Evolutionary conservation across 257 asterid species (phyloP).

Genomic region (Gardenia jasminoides): DNA sequence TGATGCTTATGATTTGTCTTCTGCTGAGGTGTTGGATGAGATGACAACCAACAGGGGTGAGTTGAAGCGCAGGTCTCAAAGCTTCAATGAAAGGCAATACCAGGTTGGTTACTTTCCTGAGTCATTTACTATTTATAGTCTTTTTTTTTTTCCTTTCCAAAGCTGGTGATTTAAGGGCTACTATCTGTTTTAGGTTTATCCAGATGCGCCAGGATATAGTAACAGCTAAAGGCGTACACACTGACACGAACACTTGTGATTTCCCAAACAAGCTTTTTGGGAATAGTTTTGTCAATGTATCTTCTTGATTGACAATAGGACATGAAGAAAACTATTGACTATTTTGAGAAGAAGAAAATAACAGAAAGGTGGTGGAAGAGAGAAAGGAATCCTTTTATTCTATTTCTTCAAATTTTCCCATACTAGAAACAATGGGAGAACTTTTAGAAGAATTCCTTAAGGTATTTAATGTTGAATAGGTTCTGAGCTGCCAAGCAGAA

Average conservation of each 20-base stretch:
- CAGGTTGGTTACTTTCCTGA: conserved; percentile 36
- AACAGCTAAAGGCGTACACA: neutral
- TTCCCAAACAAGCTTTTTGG: neutral
- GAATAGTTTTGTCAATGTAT: neutral
- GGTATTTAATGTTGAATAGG: neutral
- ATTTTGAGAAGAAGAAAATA: neutral
- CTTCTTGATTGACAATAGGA: neutral
- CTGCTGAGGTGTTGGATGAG: conserved; percentile 78
- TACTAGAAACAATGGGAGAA: neutral
- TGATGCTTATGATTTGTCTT: conserved; percentile 39
- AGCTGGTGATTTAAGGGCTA: neutral
- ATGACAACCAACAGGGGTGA: conserved; percentile 84
- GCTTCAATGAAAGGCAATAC: conserved; percentile 65
- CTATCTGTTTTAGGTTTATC: conserved; percentile 14
- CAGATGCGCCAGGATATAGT: conserved; percentile 2
- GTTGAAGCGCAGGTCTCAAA: conserved; percentile 62
- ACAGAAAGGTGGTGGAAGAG: conserved; percentile 1
- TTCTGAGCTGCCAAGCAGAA: neutral
- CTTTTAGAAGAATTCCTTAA: neutral
- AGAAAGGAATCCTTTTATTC: conserved; percentile 4
- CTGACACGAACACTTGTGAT: neutral
- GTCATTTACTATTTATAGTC: neutral
- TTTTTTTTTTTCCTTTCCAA: neutral
- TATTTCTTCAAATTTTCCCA: neutral
- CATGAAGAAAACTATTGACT: neutral